Evolutionary conservation across 352 stramenopile species (phyloP).

Genomic region (Phytophthora syringae): DNA sequence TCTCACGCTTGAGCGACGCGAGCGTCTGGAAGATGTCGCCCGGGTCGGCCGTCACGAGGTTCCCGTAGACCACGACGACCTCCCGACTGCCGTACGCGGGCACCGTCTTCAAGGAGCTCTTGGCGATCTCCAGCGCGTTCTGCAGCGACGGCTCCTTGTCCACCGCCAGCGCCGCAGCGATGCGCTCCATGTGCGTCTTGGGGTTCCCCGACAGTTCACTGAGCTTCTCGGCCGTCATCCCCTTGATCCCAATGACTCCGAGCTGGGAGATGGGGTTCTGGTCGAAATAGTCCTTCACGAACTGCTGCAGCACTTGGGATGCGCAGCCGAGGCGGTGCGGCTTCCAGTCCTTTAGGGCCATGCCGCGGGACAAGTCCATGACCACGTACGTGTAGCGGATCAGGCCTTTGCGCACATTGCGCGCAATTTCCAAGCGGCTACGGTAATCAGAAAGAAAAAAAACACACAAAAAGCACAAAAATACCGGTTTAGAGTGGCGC

Average conservation of each 20-base stretch:
- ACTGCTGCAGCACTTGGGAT: conserved; percentile 79
- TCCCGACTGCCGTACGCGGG: conserved; percentile 86
- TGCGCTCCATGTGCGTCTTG: conserved; percentile 85
- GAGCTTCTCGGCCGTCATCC: conserved; percentile 91
- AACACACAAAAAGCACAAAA: neutral
- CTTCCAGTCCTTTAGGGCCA: conserved; percentile 90
- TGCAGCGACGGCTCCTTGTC: conserved; percentile 92
- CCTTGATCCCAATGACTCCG: conserved; percentile 90
- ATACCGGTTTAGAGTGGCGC: conserved; percentile 5
- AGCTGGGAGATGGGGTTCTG: conserved; percentile 95
- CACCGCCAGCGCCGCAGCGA: conserved; percentile 67
- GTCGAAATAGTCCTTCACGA: conserved; percentile 94
- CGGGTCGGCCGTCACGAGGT: conserved; percentile 96
- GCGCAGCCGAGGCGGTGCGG: conserved; percentile 76
- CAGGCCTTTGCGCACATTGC: conserved; percentile 84
- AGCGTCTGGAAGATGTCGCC: conserved; percentile 96
- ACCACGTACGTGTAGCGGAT: conserved; percentile 90
- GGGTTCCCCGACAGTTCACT: conserved; percentile 92
- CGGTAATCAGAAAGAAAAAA: neutral
- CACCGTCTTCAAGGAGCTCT: conserved; percentile 91
- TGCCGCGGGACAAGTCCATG: conserved; percentile 86
- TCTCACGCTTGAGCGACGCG: conserved; percentile 87
- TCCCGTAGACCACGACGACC: conserved; percentile 95
- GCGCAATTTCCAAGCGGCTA: conserved; percentile 81
- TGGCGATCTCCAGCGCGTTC: conserved; percentile 91